Base-by-base conservation (phyloP, 108 stramenopile species). In the Aurantiochytrium sp. region DNA sequence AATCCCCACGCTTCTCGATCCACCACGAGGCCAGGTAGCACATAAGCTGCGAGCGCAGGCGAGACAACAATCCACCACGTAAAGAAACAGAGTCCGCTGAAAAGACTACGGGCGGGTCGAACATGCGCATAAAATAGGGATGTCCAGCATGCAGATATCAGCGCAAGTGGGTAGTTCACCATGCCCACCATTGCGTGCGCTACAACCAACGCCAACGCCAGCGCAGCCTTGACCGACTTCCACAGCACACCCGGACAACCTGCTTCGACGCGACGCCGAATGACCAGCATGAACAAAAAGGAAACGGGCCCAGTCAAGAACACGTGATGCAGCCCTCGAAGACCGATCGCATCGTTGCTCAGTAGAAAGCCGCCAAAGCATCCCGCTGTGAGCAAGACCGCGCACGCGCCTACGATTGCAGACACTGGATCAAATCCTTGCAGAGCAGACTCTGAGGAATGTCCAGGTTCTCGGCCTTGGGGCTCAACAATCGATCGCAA, bases 161-260 rank as follows among this genome's bases (percentile, higher is more conserved):
- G 28, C n/a, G 76, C 76, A 12, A 83, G 51, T 8, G 76, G 76
- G 3, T 83, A 83, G 23, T 83, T 83, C 51, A 83, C 23, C 76
- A 83, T 83, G n/a, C 76, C 76, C 28, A 83, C 76, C 49, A 83
- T 53, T 16, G 49, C 76, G 49, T 83, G 76, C 76, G 76, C 51
- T 16, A 83, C 51, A 53, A 83, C 51, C 12, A 83, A n/a, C 10
- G 3, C 19, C 6, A 83, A 18, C 25, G n/a, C 23, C 10, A 53
- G 5, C 76, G 28, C 76, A 28, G 18, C 76, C 76, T 53, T 47
- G n/a, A 28, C 51, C 28, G 76, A 23, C 25, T 23, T 53, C 76
- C 76, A 83, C 18, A 53, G 1, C 19, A 18, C n/a, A 23, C 12
- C 23, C 8, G 10, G 25, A 18, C 64, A 42, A 0, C 64, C 64